Evolutionary conservation across 345 rosid species (phyloP).

Genomic region (Erodium maritimum): DNA sequence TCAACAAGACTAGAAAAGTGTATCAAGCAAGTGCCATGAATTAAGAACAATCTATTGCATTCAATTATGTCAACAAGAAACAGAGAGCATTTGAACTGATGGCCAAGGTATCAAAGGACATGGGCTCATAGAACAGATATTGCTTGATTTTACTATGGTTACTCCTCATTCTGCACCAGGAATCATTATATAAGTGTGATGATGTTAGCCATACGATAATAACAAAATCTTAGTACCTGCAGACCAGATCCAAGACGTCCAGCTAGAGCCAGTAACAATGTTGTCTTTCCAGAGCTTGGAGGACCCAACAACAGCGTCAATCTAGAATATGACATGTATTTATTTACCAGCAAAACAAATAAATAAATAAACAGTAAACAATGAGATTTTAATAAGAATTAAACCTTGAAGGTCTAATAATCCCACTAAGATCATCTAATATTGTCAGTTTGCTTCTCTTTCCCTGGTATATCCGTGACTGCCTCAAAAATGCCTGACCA

Average conservation of each 20-base stretch:
- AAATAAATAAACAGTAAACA: too few relatives aligned
- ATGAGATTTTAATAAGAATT: neutral
- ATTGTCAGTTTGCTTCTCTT: conserved; percentile 73
- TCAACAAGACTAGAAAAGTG: neutral
- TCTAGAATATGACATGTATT: conserved; percentile 24
- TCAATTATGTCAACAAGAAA: neutral
- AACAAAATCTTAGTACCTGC: conserved; percentile 37
- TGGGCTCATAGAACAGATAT: neutral
- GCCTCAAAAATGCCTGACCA: conserved; percentile 60
- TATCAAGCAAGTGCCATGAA: neutral
- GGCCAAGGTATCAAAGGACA: neutral
- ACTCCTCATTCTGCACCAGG: too few relatives aligned
- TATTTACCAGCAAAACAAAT: neutral
- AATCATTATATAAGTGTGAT: neutral
- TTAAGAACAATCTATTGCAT: neutral
- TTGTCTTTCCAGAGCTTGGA: conserved; percentile 97
- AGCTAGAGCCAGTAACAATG: conserved; percentile 81
- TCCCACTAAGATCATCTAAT: conserved; percentile 61
- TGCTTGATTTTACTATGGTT: too few relatives aligned
- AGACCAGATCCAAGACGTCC: conserved; percentile 66
- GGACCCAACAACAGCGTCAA: conserved; percentile 90
- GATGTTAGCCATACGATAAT: neutral
- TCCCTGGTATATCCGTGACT: conserved; percentile 36
- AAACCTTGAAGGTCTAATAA: conserved; percentile 89
- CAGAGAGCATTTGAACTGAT: neutral